A percentile compares a stretch with the other conserved stretches of the same genome.
Conservation (phyloP, 768 basidiomycete genomes). For the Pleurotus djamor region DNA sequence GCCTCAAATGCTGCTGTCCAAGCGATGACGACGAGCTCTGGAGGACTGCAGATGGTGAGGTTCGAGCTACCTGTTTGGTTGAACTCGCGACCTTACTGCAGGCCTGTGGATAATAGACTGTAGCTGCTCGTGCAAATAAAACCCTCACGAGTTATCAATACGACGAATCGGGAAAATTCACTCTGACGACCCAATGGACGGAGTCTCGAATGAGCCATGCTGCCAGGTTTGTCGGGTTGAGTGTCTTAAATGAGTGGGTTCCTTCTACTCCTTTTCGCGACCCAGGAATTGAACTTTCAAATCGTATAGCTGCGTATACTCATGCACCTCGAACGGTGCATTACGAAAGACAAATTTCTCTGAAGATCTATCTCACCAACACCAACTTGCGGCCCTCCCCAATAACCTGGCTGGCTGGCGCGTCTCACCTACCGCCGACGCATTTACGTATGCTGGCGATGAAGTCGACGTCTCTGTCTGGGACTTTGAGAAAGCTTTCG, state of each 20-base stretch:
- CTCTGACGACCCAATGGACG: constrained; percentile 51
- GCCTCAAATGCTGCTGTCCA: constrained; percentile 30
- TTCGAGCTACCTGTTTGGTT: no score
- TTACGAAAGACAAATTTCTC: constrained; percentile 45
- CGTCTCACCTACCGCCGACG: constrained; percentile 44
- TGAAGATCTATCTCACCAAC: constrained; percentile 17
- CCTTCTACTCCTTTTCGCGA: neutral
- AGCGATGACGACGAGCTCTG: constrained; percentile 21
- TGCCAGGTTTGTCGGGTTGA: constrained; percentile 63
- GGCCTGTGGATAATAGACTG: constrained; percentile 50
- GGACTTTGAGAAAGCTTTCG: constrained; percentile 60
- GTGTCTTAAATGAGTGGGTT: constrained; percentile 46
- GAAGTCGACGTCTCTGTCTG: constrained; percentile 86
- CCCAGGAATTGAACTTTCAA: neutral
- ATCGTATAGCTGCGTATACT: constrained; percentile 45
- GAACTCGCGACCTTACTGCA: no score
- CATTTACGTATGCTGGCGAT: constrained; percentile 82
- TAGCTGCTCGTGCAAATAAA: constrained; percentile 64
- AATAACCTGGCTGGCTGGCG: constrained; percentile 70
- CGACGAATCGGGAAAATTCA: constrained; percentile 35
- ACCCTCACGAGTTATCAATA: constrained; percentile 42
- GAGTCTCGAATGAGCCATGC: constrained; percentile 55
- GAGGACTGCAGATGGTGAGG: constrained; percentile 36
- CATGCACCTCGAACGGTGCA: constrained; percentile 78
- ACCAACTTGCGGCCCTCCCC: constrained; percentile 48